Base-by-base conservation (phyloP, 208 protist genomes). In the Acanthamoeba sp. region DNA sequence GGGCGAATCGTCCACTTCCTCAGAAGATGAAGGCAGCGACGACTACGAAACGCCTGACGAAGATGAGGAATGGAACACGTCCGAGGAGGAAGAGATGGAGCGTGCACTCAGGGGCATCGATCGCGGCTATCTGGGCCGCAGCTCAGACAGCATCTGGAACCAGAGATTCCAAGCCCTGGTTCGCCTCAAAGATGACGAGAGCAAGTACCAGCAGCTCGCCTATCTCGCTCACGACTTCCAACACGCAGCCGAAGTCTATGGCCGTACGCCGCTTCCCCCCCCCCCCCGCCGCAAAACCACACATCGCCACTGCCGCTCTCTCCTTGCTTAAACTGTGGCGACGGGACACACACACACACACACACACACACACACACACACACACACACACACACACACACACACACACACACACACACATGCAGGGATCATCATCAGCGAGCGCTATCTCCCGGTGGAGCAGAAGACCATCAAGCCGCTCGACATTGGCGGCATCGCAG, bases 361-460 rank as follows among this genome's bases (percentile, higher is more conserved):
- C n/a, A n/a, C n/a, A n/a, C n/a, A n/a, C n/a, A n/a, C n/a, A n/a
- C n/a, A n/a, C n/a, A n/a, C n/a, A n/a, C n/a, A n/a, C n/a, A n/a
- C n/a, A n/a, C n/a, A n/a, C n/a, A n/a, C n/a, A n/a, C n/a, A n/a
- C n/a, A n/a, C n/a, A n/a, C n/a, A n/a, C n/a, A n/a, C n/a, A n/a
- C n/a, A n/a, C n/a, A n/a, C n/a, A n/a, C n/a, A n/a, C n/a, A n/a
- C n/a, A n/a, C n/a, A n/a, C n/a, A n/a, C n/a, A n/a, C n/a, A n/a
- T n/a, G n/a, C 50, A 59, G 78, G 78, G n/a, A 93, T 96, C 38
- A 94, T 96, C 52, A 96, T 96, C 12, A 94, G 94, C 14, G 94
- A 96, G 52, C 48, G 92, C 24, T 88, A 94, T 42, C 62, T 95
- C 6, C 59, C 27, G 14, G 50, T 87, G 29, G 73, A 95, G 18